Base-by-base conservation (phyloP, 768 basidiomycete species). In the Boletellus ananiceps region DNA sequence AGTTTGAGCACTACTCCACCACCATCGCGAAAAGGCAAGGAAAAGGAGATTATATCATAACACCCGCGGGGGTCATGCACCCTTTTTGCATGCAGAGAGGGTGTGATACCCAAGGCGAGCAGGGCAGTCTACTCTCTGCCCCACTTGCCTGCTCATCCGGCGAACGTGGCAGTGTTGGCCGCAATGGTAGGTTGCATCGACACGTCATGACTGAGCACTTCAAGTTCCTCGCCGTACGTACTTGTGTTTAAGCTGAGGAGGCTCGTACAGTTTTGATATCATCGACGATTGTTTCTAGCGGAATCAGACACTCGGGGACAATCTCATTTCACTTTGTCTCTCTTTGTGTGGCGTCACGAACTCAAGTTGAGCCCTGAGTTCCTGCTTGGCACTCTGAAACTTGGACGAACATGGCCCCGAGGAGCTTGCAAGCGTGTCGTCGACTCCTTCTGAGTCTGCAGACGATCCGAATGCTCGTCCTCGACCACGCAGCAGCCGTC, bases 11-110 rank as follows among this genome's bases (percentile, higher is more conserved):
- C 69, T 7, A 38, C 41, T 2, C 65, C 70, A 6, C 69, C 74
- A n/a, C 69, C 73, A 19, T 66, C 67, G 37, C 58, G 68, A 38
- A 78, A 77, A 56, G 77, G 78, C 40, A 79, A 79, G 59, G 76
- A 74, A 47, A 74, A 69, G 53, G 74, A 70, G 47, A 9, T 57
- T 13, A 15, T 54, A 46, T 45, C 57, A 52, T 63, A 37, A 35
- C 49, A 47, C 29, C 40, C 21, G 15, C 19, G 23, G 29, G 23
- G 6, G 23, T 25, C 35, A 2, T 11, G 13, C 38, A 9, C 31
- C 16, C 42, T 25, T 25, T 25, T 25, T 25, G 23, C 27, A 18
- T 31, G 21, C 19, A 23, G 37, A 25, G 18, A 13, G 33, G 35
- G 4, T 42, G 37, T 25, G 44, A 54, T 46, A 50, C 42, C 40